Evolutionary conservation across 345 rosid species (phyloP).

Genomic region (Lumnitzera littorea): DNA sequence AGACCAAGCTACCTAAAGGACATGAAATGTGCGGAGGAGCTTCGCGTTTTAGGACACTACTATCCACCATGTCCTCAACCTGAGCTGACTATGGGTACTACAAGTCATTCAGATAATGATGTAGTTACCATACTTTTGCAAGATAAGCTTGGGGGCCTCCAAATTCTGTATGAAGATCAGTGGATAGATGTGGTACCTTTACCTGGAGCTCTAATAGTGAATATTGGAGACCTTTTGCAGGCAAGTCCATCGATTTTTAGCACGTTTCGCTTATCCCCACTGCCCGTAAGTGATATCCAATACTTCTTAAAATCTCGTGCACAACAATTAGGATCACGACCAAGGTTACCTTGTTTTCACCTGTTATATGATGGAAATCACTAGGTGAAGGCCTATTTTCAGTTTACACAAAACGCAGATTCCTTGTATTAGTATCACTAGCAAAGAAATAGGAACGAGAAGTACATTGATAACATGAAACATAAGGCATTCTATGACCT

Average conservation of each 20-base stretch:
- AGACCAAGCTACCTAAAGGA: slow-evolving; percentile 16
- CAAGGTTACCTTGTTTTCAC: not conserved
- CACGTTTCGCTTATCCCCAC: not conserved
- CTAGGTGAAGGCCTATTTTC: no score
- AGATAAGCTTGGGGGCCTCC: slow-evolving; percentile 39
- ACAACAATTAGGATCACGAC: no score
- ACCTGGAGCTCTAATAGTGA: slow-evolving; percentile 23
- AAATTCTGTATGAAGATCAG: slow-evolving; percentile 29
- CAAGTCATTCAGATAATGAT: slow-evolving; percentile 20
- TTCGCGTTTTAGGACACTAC: slow-evolving; percentile 26
- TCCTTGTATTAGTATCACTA: no score
- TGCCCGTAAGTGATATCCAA: no score
- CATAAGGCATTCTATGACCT: no score
- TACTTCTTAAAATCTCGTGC: no score
- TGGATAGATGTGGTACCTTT: slow-evolving; percentile 32
- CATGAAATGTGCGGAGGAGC: slow-evolving; percentile 17
- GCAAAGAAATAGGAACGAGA: no score
- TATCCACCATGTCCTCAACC: slow-evolving; percentile 43
- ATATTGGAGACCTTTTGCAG: slow-evolving; percentile 30
- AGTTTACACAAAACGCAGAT: no score
- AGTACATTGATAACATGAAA: no score
- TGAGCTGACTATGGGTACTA: slow-evolving; percentile 24
- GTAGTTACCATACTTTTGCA: slow-evolving; percentile 40
- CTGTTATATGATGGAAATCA: no score
- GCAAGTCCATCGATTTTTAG: not conserved